Evolutionary conservation across 108 stramenopile species (phyloP).

Genomic region (Cyclotella atomus): DNA sequence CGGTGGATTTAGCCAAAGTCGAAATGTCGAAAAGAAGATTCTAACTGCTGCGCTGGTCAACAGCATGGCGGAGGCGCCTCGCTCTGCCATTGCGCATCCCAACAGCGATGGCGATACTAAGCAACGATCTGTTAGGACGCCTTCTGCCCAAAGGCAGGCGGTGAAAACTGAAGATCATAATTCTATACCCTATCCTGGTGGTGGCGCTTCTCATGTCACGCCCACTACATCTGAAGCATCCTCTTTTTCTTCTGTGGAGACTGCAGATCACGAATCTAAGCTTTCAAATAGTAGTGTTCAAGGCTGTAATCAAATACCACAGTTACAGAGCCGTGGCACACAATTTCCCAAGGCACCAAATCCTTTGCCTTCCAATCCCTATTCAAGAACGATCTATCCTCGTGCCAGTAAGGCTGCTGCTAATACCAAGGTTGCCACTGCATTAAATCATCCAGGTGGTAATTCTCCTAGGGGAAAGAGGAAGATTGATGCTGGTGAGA

Average conservation of each 20-base stretch:
- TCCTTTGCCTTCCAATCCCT: neutral
- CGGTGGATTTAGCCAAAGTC: constrained; percentile 20
- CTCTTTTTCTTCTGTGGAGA: constrained; percentile 24
- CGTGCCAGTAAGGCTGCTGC: constrained; percentile 34
- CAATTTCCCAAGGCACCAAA: neutral
- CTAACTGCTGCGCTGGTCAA: constrained; percentile 70
- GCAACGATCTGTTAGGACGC: neutral
- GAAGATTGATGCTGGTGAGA: constrained; percentile 19
- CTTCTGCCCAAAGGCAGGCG: neutral
- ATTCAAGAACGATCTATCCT: constrained; percentile 34
- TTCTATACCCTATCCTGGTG: too few relatives aligned
- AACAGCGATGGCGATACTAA: too few relatives aligned
- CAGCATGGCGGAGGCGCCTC: constrained; percentile 54
- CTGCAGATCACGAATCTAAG: neutral
- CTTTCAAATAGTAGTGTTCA: neutral
- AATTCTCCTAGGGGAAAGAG: constrained; percentile 1
- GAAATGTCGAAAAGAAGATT: constrained; percentile 55
- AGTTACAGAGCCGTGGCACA: neutral
- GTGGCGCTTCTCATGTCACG: constrained; percentile 31
- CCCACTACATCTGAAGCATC: constrained; percentile 26
- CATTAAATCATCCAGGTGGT: neutral
- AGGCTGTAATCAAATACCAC: neutral
- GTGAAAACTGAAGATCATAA: neutral
- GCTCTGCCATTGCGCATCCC: too few relatives aligned
- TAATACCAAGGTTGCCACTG: constrained; percentile 7